Conservation (phyloP, 345 rosid genomes). For the Aegle marmelos region DNA sequence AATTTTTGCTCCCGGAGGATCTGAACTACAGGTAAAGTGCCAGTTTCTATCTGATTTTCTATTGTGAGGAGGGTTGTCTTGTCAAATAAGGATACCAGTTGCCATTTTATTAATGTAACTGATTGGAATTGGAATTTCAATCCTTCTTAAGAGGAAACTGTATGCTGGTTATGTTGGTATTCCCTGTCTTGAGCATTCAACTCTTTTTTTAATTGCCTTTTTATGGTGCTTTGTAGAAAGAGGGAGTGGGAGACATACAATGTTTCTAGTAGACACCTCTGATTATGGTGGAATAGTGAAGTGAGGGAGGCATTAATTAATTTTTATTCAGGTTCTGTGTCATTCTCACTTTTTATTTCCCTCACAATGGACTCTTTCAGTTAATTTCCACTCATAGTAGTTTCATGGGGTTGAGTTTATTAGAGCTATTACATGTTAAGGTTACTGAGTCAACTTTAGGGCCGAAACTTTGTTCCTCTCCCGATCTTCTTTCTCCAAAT, state of each 20-base stretch:
- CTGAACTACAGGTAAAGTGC: neutral
- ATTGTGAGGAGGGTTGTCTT: neutral
- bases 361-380: neutral
- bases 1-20: neutral
- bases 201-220: neutral
- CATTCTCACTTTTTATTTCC: neutral
- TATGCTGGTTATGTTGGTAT: neutral
- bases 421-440: neutral
- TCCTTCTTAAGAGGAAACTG: neutral
- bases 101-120: neutral
- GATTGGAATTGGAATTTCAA: neutral
- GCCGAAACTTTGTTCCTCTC: neutral
- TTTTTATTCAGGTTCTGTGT: neutral
- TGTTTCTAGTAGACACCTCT: neutral
- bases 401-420: neutral
- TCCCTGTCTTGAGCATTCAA: neutral
- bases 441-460: neutral
- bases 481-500: conserved; percentile 12
- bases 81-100: neutral
- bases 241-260: neutral
- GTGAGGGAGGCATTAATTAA: neutral
- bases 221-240: neutral
- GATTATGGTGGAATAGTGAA: neutral
- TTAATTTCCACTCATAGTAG: neutral
- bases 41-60: neutral